Evolutionary conservation across 2,329 filamentous ascomycete genomes (phyloP), one percentile per base, ranked within the genome.

Genomic region (Pyrenochaeta sp.): DNA sequence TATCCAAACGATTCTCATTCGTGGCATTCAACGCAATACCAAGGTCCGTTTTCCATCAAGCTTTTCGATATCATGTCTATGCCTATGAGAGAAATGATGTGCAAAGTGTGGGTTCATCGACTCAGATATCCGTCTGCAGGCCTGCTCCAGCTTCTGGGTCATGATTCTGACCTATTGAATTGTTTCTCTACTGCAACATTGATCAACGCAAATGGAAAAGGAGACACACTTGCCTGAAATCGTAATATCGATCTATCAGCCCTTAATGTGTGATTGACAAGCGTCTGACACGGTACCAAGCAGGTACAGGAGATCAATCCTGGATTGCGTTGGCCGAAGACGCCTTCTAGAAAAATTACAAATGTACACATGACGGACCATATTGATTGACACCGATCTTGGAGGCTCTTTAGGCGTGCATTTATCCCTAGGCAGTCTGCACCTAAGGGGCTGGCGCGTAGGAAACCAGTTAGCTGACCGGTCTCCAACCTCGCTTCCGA

Each of bases 311-410:
- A 37, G 39, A 21, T 29, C 27, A 48, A 61, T n/a, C 62, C 64
- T 45, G 54, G 60, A 45, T 52, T 56, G 32, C 17, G 44, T 44
- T 47, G 50, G 44, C n/a, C 12, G 39, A 44, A 46, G 45, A 49
- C 51, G 33, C 35, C 32, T 69, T 70, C 61, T 69, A 51, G 65
- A 68, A 68, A 51, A 33, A 37, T 35, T 49, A 12, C 36, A 40
- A n/a, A 49, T 32, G 58, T 58, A 58, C 61, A 63, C 56, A 61
- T 65, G 66, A 67, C 61, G 45, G 45, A 45, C 45, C 32, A 36
- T 31, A 18, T 60, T 64, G 54, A 71, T 69, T 64, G 54, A 56
- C 27, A 56, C n/a, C 29, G 54, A 64, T 56, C 60, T 63, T 56
- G 55, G 63, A 66, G 56, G 56, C 54, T 60, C 61, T 62, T 51